Conservation (phyloP, 805 yeast genomes). For the Candida parachauliodes region DNA sequence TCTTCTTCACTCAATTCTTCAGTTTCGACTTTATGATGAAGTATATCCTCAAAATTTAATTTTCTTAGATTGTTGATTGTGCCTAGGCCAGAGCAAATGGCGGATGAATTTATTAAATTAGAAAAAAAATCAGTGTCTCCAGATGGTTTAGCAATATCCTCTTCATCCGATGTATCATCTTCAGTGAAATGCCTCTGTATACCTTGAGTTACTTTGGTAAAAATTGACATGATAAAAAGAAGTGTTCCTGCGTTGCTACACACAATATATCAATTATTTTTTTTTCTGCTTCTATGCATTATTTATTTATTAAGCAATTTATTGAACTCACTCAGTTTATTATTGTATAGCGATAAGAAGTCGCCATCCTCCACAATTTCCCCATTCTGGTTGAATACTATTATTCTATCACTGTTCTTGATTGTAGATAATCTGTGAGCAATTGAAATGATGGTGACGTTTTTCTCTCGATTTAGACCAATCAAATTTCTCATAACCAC, state of each 20-base stretch:
- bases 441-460: conserved; percentile 74
- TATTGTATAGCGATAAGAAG: conserved; percentile 23
- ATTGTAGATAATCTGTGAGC: conserved; percentile 92
- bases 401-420: conserved; percentile 71
- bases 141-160: conserved; percentile 25
- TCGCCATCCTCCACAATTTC: conserved; percentile 63
- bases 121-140: conserved; percentile 24
- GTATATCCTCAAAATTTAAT: conserved; percentile 4
- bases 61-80: conserved; percentile 9
- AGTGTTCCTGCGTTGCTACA: not conserved
- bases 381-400: conserved; percentile 58
- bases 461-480: conserved; percentile 46
- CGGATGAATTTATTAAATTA: conserved; percentile 27
- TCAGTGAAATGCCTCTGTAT: conserved; percentile 1
- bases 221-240: conserved; percentile 5
- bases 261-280: conserved; percentile 14
- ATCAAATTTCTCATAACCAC: conserved; percentile 72
- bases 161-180: conserved; percentile 13
- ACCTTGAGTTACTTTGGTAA: conserved; percentile 2
- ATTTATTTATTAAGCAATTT: conserved; percentile 25
- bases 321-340: conserved; percentile 33
- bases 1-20: conserved; percentile 2
- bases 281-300: conserved; percentile 14
- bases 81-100: conserved; percentile 25
- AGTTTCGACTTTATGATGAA: not conserved